A percentile compares a stretch with the other conserved stretches of the same genome.
Conservation (phyloP, 345 rosid genomes). For the Euclidium syriacum region DNA sequence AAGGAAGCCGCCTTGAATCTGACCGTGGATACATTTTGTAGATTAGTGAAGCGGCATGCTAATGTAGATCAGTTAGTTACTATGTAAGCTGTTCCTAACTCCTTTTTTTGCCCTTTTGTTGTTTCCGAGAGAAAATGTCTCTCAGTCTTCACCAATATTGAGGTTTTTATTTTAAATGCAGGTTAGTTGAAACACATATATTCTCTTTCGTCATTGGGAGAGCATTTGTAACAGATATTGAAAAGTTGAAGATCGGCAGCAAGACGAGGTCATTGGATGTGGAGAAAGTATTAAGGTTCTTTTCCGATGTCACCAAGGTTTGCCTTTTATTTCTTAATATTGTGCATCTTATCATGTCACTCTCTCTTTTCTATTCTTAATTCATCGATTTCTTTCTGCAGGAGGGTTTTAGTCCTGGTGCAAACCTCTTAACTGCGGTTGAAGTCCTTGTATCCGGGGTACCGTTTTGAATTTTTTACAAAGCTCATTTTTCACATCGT, state of each 20-base stretch:
- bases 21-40: conserved; percentile 91
- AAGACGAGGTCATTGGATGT: conserved; percentile 83
- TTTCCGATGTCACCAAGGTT: conserved; percentile 86
- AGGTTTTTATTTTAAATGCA: conserved; percentile 41
- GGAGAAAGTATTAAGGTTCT: conserved; percentile 56
- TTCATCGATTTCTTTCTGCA: conserved; percentile 38
- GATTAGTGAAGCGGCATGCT: conserved; percentile 93
- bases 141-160: conserved; percentile 21
- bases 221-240: conserved; percentile 98
- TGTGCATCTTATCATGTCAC: neutral
- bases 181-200: conserved; percentile 99
- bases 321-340: conserved; percentile 23
- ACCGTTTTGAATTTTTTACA: conserved; percentile 28
- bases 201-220: conserved; percentile 99
- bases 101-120: conserved; percentile 1
- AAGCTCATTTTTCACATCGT: conserved; percentile 4
- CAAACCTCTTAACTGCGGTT: conserved; percentile 85
- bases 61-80: conserved; percentile 94
- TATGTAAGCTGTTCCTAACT: conserved; percentile 48
- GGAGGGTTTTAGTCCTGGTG: conserved; percentile 88
- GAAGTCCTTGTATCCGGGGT: conserved; percentile 97
- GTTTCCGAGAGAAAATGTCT: neutral
- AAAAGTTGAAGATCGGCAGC: conserved; percentile 93
- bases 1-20: conserved; percentile 95
- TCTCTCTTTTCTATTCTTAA: conserved; percentile 15